These are phyloP conservation scores for Wickerhamiella nectarea DNA, from an alignment of 805 yeast genomes.

Conservation along the genomic window DNA sequence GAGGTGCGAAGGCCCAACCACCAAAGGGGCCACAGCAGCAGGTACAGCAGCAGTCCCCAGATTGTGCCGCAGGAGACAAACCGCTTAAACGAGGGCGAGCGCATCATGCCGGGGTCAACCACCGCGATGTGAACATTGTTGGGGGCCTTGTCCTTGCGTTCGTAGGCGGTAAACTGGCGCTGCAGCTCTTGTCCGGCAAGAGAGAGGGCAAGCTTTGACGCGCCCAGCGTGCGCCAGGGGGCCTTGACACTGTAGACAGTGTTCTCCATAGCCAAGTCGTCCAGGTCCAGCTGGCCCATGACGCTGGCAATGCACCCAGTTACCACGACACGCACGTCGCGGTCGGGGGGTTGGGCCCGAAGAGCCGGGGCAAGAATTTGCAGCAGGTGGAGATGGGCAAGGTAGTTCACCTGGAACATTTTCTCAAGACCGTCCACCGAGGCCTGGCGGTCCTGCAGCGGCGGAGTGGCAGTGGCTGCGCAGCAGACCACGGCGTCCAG, in stretches of 20 bases:
- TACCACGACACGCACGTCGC: slow-evolving; percentile 78
- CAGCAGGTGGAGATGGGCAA: slow-evolving; percentile 67
- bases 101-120: slow-evolving; percentile 86
- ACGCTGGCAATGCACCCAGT: slow-evolving; percentile 69
- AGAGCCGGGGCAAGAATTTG: slow-evolving; percentile 72
- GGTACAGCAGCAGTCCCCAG: slow-evolving; percentile 41
- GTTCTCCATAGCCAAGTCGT: slow-evolving; percentile 42
- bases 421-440: slow-evolving; percentile 74
- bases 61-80: slow-evolving; percentile 64
- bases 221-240: slow-evolving; percentile 71
- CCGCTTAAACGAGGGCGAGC: slow-evolving; percentile 76
- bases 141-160: slow-evolving; percentile 55
- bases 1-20: slow-evolving; percentile 71
- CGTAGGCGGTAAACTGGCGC: slow-evolving; percentile 41
- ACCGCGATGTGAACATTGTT: slow-evolving; percentile 54
- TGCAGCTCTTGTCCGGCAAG: slow-evolving; percentile 73
- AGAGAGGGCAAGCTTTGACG: slow-evolving; percentile 63
- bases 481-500: slow-evolving; percentile 81
- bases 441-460: slow-evolving; percentile 46
- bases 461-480: slow-evolving; percentile 73
- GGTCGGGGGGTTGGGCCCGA: slow-evolving; percentile 81
- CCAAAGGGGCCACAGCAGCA: slow-evolving; percentile 65
- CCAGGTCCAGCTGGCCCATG: slow-evolving; percentile 48
- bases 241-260: slow-evolving; percentile 42
- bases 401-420: slow-evolving; percentile 73